Conservation (phyloP, 1,284 basidiomycete species). For the Microbotryum scabiosae region DNA sequence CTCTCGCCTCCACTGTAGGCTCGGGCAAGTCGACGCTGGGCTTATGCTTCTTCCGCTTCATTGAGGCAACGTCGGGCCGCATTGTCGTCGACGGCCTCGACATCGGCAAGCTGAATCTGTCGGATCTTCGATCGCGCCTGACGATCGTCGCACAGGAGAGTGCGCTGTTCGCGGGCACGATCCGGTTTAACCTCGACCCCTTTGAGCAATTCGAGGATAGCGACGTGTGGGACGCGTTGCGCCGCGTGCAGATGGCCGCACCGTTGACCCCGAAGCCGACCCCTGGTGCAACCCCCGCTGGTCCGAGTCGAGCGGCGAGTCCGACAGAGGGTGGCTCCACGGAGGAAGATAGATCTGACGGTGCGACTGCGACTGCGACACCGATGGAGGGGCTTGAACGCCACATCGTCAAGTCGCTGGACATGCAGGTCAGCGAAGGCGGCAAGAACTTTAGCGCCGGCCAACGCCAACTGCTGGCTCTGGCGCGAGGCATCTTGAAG, state of each 20-base stretch:
- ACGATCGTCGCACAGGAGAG: constrained; percentile 49
- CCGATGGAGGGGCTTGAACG: constrained; percentile 38
- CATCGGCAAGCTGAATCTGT: constrained; percentile 44
- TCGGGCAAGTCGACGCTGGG: constrained; percentile 43
- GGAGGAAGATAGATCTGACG: constrained; percentile 8
- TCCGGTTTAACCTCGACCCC: constrained; percentile 36
- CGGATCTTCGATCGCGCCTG: constrained; percentile 45
- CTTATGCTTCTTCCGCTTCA: constrained; percentile 46
- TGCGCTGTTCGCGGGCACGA: constrained; percentile 42
- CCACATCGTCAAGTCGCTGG: constrained; percentile 45
- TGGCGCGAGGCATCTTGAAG: constrained; percentile 49
- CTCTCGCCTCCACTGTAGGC: constrained; percentile 1
- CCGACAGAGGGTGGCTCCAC: constrained; percentile 1
- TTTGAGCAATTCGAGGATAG: constrained; percentile 45
- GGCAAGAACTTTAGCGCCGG: constrained; percentile 45
- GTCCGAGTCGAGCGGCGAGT: constrained; percentile 1
- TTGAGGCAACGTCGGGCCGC: constrained; percentile 41
- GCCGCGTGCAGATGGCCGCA: constrained; percentile 44
- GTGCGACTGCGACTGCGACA: constrained; percentile 7
- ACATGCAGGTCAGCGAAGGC: constrained; percentile 47
- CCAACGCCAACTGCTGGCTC: constrained; percentile 49
- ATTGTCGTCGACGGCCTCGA: constrained; percentile 46
- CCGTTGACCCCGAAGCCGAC: constrained; percentile 10
- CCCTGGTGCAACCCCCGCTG: constrained; percentile 6
- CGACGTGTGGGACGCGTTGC: constrained; percentile 48